These are phyloP conservation scores for Nymphaea colorata DNA, from an alignment of 164 flowering plant species.

Conservation along the genomic window DNA sequence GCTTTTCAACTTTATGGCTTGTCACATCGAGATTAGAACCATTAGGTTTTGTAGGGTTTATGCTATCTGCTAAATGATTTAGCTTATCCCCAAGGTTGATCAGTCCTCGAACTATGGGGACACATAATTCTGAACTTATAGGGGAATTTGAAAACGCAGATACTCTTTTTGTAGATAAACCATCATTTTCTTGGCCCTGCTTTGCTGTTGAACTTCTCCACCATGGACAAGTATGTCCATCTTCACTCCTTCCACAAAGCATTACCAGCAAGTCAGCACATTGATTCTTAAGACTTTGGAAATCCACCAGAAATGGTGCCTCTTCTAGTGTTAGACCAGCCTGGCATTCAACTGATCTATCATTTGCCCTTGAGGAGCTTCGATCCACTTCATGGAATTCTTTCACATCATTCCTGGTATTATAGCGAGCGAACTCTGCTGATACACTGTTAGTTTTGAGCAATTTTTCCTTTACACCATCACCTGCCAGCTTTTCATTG, in stretches of 20 bases:
- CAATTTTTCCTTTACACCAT: background rate
- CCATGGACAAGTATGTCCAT: background rate
- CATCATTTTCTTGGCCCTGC: background rate
- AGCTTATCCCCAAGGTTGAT: background rate
- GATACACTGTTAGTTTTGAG: background rate
- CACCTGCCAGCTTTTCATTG: background rate
- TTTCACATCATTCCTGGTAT: background rate
- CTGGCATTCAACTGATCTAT: constrained; percentile 1
- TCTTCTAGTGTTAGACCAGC: background rate
- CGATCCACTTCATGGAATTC: background rate
- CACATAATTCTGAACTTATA: constrained; percentile 2
- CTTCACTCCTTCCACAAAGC: constrained; percentile 1
- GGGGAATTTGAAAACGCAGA: background rate
- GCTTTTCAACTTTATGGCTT: background rate
- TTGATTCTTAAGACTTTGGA: constrained; percentile 4
- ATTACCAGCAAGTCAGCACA: constrained; percentile 2
- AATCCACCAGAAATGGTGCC: background rate
- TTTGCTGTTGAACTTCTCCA: background rate
- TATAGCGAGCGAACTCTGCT: background rate
- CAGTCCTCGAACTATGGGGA: constrained; percentile 1
- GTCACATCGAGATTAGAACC: background rate
- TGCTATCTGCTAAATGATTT: background rate
- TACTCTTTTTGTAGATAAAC: background rate
- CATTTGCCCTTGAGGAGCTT: background rate
- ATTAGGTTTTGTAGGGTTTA: background rate